These are phyloP conservation scores for Xylariaceae sp. DNA, from an alignment of 2,329 filamentous ascomycete species.

Conservation along the genomic window DNA sequence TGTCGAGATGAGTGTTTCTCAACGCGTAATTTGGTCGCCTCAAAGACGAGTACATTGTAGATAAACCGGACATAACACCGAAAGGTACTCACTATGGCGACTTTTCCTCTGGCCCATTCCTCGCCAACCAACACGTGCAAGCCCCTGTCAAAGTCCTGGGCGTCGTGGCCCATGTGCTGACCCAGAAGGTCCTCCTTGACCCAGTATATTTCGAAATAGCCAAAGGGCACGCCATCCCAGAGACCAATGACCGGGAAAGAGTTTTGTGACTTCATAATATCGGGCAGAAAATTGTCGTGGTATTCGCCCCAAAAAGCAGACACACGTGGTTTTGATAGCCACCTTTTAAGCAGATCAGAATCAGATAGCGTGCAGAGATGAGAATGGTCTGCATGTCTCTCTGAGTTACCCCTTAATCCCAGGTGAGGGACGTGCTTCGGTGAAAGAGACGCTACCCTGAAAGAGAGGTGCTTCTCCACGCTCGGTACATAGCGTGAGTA, in stretches of 20 bases:
- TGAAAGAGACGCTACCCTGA: constrained; percentile 74
- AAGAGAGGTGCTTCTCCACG: constrained; percentile 76
- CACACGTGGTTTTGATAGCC: constrained; percentile 85
- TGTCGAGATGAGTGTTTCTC: background rate
- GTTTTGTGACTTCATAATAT: constrained; percentile 61
- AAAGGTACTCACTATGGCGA: constrained; percentile 45
- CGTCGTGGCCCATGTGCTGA: constrained; percentile 57
- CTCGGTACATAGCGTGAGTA: constrained; percentile 85
- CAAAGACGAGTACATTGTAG: background rate
- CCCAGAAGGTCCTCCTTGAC: constrained; percentile 85
- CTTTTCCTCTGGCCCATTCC: constrained; percentile 80
- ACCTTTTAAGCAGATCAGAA: constrained; percentile 63
- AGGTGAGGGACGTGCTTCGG: constrained; percentile 57
- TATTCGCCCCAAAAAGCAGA: constrained; percentile 76
- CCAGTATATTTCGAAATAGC: constrained; percentile 98
- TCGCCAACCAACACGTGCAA: constrained; percentile 87
- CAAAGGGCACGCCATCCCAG: constrained; percentile 93
- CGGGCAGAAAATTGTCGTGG: constrained; percentile 60
- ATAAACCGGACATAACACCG: background rate
- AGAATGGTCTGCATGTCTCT: constrained; percentile 32
- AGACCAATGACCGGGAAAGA: constrained; percentile 87
- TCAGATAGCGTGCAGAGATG: constrained; percentile 47
- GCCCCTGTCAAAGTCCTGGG: constrained; percentile 79
- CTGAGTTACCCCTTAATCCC: constrained; percentile 49
- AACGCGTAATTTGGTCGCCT: background rate